A percentile compares a stretch with the other conserved stretches of the same genome.
Evolutionary conservation across 768 basidiomycete species (phyloP).

Genomic region (Pholiota microspora): DNA sequence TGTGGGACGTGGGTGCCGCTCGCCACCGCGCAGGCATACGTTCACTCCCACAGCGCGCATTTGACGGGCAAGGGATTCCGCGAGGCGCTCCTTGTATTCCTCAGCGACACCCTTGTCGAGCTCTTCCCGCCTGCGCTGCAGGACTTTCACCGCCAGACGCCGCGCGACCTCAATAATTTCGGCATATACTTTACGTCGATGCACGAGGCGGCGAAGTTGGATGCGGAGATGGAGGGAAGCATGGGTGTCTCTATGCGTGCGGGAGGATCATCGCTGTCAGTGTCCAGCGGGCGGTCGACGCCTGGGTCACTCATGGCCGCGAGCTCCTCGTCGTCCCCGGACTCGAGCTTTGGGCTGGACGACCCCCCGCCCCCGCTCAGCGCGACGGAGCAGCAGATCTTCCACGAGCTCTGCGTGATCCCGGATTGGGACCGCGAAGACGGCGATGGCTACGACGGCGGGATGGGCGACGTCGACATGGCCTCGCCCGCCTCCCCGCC

Average conservation of each 20-base stretch:
- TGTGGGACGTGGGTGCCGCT: constrained; percentile 74
- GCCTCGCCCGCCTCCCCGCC: not conserved
- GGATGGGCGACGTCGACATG: constrained; percentile 5
- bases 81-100: constrained; percentile 48
- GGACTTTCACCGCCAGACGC: constrained; percentile 49
- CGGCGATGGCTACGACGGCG: constrained; percentile 10
- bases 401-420: constrained; percentile 58
- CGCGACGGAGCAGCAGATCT: constrained; percentile 70
- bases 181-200: constrained; percentile 62
- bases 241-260: not conserved
- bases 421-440: constrained; percentile 57
- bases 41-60: constrained; percentile 39
- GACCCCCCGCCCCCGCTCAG: no score
- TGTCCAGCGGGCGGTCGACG: not conserved
- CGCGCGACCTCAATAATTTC: constrained; percentile 52
- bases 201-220: constrained; percentile 32
- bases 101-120: constrained; percentile 60
- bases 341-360: no score
- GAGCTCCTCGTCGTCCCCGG: not conserved
- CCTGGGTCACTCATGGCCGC: not conserved
- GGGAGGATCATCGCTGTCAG: not conserved
- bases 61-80: constrained; percentile 12
- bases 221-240: constrained; percentile 14
- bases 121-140: constrained; percentile 62
- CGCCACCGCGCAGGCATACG: constrained; percentile 48